Conservation (phyloP, 805 yeast species). For the Saccharomycopsis capsularis region DNA sequence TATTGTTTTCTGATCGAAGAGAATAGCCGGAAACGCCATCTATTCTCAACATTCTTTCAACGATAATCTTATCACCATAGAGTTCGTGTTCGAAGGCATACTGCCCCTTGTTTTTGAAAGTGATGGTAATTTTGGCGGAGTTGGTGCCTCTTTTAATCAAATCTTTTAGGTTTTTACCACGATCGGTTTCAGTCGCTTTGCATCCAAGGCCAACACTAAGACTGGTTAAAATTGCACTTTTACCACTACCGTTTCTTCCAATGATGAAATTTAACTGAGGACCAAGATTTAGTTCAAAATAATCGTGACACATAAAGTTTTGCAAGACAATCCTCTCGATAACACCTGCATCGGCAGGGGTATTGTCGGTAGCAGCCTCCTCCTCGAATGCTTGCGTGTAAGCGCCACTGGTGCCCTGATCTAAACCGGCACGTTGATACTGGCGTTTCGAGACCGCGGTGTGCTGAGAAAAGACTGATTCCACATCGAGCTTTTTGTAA, state of each 20-base stretch:
- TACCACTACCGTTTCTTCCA: conserved; percentile 90
- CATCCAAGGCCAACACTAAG: conserved; percentile 85
- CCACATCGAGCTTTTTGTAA: conserved; percentile 3
- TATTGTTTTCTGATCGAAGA: conserved; percentile 46
- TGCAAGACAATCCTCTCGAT: conserved; percentile 55
- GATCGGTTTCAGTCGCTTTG: conserved; percentile 75
- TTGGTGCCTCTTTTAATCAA: conserved; percentile 71
- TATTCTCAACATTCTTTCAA: conserved; percentile 59
- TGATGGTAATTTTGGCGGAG: conserved; percentile 60
- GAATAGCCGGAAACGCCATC: conserved; percentile 48
- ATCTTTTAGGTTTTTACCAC: conserved; percentile 67
- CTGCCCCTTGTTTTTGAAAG: conserved; percentile 59
- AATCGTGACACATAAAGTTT: conserved; percentile 87
- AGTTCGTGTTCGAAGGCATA: conserved; percentile 50
- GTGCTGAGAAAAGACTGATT: conserved; percentile 11
- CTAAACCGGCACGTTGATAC: conserved; percentile 1
- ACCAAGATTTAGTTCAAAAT: conserved; percentile 67
- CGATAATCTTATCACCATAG: conserved; percentile 61
- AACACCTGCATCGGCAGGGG: conserved; percentile 53
- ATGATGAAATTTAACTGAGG: conserved; percentile 79
- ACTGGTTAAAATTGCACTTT: conserved; percentile 82
- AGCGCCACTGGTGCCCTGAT: background rate
- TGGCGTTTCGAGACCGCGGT: background rate
- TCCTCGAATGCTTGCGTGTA: background rate
- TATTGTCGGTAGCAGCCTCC: background rate